These are phyloP conservation scores for Aspergillus sp. DNA, from an alignment of 2,329 filamentous ascomycete species.

Conservation along the genomic window DNA sequence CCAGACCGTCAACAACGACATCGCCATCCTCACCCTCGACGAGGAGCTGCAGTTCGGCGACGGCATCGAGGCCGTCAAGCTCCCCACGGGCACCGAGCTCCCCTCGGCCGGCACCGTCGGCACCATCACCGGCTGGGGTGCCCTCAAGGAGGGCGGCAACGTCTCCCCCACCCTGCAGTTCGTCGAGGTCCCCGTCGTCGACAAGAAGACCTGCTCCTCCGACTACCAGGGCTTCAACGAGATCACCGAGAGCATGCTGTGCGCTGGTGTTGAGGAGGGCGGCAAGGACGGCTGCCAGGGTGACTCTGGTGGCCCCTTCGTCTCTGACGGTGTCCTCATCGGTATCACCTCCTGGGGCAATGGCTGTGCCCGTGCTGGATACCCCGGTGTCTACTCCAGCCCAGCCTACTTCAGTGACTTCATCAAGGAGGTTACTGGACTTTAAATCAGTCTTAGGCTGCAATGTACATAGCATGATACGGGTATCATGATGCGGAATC, in stretches of 20 bases:
- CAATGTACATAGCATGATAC: too few species aligned
- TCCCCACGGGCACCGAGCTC: conserved; percentile 27
- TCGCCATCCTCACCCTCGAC: conserved; percentile 2
- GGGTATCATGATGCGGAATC: too few species aligned
- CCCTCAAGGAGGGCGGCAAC: neutral
- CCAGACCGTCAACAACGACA: conserved; percentile 1
- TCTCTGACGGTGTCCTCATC: neutral
- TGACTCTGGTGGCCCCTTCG: conserved; percentile 4
- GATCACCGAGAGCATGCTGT: conserved; percentile 3
- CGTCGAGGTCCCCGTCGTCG: conserved; percentile 1
- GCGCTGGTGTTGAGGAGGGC: neutral
- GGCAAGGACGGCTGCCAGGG: conserved; percentile 8
- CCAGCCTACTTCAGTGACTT: conserved; percentile 1
- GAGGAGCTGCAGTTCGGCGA: neutral
- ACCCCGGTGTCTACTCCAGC: conserved; percentile 5
- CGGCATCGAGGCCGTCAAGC: conserved; percentile 47
- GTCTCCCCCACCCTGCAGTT: neutral
- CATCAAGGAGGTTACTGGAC: conserved; percentile 1
- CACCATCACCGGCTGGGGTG: conserved; percentile 5
- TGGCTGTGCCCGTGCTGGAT: conserved; percentile 5
- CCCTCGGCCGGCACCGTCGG: neutral
- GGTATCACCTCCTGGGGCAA: conserved; percentile 10
- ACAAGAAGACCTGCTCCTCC: neutral
- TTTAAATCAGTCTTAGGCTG: neutral
- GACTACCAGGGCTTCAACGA: neutral